Evolutionary conservation across 2,329 filamentous ascomycete species (phyloP), one percentile per base, ranked within the genome.

Genomic region (Bipolaris victoriae): DNA sequence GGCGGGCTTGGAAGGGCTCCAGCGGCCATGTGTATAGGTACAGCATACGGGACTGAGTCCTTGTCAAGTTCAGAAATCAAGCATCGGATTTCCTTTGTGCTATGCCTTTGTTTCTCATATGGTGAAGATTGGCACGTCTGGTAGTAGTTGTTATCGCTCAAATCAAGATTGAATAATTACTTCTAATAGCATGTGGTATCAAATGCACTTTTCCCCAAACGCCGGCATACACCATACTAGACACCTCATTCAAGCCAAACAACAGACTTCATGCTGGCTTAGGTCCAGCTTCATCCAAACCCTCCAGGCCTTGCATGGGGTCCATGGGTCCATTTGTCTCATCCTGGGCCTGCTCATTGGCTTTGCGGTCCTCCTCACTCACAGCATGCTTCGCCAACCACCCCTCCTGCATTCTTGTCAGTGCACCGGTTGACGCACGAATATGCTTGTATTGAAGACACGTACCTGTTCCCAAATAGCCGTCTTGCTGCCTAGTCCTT

Each of bases 381-480:
- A 91, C 90, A 44, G 91, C 91, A 81, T 97, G 86, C 74, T 96
- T 90, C 41, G 92, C 90, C 70, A 98, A 80, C 87, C 95, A 99
- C 39, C 90, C 90, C 81, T 99, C 96, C 94, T 98, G 67, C 22
- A 31, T 5, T 7, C 7, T 10, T 16, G 36, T 72, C 59, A 73
- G 66, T 39, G 57, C 6, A 24, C 1, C 7, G 5, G 20, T 33
- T 31, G 29, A 31, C 9, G 22, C 16, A 31, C 48, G 24, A 4
- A 24, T 11, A n/a, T 29, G 13, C 7, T 41, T n/a, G 48, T 49
- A 60, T 49, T 31, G 29, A 51, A 22, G 10, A 76, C 7, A 77
- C 85, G 49, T 78, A 97, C 95, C 88, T 98, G 94, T 77, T 97
- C 91, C 96, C 95, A 99, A 46, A 99, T 83, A 29, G 95, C 96